A percentile compares a stretch with the other conserved stretches of the same genome.
Conservation (phyloP, 345 rosid genomes). For the Murraya paniculata region DNA sequence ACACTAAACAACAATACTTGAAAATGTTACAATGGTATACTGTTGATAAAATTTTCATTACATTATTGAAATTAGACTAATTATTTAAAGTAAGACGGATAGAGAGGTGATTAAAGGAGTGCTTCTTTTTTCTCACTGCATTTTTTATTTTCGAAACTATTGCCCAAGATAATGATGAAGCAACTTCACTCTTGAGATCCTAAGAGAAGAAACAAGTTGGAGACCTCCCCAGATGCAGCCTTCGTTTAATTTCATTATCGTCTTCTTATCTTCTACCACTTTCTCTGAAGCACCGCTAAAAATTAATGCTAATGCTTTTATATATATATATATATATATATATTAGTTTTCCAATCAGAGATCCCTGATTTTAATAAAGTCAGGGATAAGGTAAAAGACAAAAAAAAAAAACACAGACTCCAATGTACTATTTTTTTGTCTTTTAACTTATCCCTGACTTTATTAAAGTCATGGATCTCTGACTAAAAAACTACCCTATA, state of each 20-base stretch:
- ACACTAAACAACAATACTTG: too few species aligned
- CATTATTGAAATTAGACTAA: neutral
- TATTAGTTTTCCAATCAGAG: too few species aligned
- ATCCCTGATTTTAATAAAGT: too few species aligned
- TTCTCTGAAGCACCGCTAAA: neutral
- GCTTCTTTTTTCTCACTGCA: conserved; percentile 1
- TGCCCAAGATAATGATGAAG: conserved; percentile 2
- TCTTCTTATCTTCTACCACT: neutral
- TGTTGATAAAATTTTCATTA: neutral
- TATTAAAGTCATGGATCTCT: too few species aligned
- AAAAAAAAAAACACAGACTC: too few species aligned
- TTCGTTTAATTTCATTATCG: neutral
- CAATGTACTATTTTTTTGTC: too few species aligned
- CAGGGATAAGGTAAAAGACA: too few species aligned
- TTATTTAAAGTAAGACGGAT: neutral
- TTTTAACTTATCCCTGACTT: too few species aligned
- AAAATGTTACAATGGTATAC: too few species aligned
- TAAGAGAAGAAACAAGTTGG: neutral
- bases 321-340: neutral
- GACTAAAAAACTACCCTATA: too few species aligned
- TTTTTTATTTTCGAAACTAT: neutral
- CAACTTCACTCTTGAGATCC: neutral
- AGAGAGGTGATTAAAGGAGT: neutral
- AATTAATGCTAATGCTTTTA: neutral
- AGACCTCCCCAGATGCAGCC: conserved; percentile 22